Conservation (phyloP, 306 rosid species). For the Medicago arabica region DNA sequence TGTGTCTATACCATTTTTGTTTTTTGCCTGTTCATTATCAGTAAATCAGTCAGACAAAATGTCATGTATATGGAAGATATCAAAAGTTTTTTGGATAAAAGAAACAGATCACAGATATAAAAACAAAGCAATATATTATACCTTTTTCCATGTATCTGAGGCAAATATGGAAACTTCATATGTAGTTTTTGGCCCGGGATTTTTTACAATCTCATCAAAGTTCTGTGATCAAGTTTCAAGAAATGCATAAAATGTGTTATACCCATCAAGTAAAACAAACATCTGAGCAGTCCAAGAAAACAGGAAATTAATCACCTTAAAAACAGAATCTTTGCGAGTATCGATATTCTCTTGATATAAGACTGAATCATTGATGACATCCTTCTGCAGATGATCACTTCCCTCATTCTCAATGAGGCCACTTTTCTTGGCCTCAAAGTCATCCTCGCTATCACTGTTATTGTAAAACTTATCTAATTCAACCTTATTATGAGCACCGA, state of each 20-base stretch:
- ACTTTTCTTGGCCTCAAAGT: slow-evolving; percentile 47
- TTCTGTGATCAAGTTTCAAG: slow-evolving; percentile 56
- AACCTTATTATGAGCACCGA: slow-evolving; percentile 52
- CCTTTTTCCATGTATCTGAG: slow-evolving; percentile 85
- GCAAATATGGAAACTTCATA: slow-evolving; percentile 83
- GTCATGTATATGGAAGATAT: not conserved
- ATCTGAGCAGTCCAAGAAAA: slow-evolving; percentile 6
- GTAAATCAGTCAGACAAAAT: slow-evolving; percentile 24
- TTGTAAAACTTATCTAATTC: slow-evolving; percentile 59
- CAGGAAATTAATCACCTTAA: slow-evolving; percentile 61
- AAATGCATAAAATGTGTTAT: slow-evolving; percentile 42
- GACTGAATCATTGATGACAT: slow-evolving; percentile 42
- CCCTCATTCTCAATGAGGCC: slow-evolving; percentile 37
- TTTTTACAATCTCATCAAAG: slow-evolving; percentile 60
- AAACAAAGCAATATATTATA: slow-evolving; percentile 24
- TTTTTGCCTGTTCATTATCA: slow-evolving; percentile 60
- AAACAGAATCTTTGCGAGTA: slow-evolving; percentile 55
- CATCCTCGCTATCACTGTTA: slow-evolving; percentile 80
- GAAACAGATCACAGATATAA: slow-evolving; percentile 3
- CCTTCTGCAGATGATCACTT: slow-evolving; percentile 46
- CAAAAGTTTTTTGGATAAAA: not conserved
- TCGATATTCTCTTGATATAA: slow-evolving; percentile 51
- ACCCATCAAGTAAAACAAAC: slow-evolving; percentile 37
- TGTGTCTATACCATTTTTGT: slow-evolving; percentile 46
- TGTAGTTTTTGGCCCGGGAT: slow-evolving; percentile 80